These are phyloP conservation scores for Dentipellis sp. DNA, from an alignment of 768 basidiomycete species.

Conservation along the genomic window DNA sequence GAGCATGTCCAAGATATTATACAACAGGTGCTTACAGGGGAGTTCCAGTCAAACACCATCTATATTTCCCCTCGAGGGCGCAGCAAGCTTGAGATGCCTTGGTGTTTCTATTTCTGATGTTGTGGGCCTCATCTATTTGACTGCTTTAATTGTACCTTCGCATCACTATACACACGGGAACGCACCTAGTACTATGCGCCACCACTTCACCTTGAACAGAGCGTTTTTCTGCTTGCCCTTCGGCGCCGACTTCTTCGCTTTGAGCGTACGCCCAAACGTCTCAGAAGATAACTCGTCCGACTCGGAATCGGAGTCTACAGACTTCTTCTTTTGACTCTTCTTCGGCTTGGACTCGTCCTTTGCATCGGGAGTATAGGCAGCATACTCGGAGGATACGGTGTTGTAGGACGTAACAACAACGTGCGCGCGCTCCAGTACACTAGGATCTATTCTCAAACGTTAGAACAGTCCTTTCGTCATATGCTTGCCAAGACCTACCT, in stretches of 20 bases:
- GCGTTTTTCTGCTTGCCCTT: constrained; percentile 46
- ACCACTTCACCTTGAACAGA: constrained; percentile 76
- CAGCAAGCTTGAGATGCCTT: constrained; percentile 75
- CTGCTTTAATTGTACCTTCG: background rate
- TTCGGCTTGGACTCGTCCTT: constrained; percentile 49
- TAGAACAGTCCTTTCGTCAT: no score
- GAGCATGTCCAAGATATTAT: background rate
- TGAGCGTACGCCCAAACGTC: constrained; percentile 36
- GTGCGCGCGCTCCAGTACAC: constrained; percentile 41
- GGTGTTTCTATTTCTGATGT: constrained; percentile 81
- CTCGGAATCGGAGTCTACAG: constrained; percentile 16
- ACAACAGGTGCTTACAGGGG: constrained; percentile 40
- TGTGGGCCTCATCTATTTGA: constrained; percentile 78
- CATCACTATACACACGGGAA: background rate
- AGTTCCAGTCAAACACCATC: constrained; percentile 87
- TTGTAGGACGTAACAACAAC: constrained; percentile 87
- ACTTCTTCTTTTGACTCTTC: constrained; percentile 22
- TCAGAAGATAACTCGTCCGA: constrained; percentile 28
- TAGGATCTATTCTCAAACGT: constrained; percentile 36
- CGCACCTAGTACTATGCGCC: constrained; percentile 75
- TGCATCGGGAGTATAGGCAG: constrained; percentile 34
- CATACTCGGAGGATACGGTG: constrained; percentile 74
- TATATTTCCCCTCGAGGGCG: constrained; percentile 63
- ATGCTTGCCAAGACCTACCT: constrained; percentile 26
- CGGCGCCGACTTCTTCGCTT: constrained; percentile 31